These are phyloP conservation scores for Phylloporus sp. DNA, from an alignment of 768 basidiomycete genomes.

Conservation along the genomic window DNA sequence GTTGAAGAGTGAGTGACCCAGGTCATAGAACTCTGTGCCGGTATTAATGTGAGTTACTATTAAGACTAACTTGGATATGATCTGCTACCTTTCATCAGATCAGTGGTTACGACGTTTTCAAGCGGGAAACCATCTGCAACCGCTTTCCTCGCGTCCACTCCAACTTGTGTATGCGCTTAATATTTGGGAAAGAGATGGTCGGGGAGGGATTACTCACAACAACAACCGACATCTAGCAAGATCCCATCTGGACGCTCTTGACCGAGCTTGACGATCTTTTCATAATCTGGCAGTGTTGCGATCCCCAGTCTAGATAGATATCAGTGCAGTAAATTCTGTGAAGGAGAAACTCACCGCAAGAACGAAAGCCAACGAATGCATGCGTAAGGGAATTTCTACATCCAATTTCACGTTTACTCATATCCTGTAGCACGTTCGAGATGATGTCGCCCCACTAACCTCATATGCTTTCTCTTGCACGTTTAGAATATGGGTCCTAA, in stretches of 20 bases:
- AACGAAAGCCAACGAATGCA: slow-evolving; percentile 28
- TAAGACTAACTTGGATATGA: too few species aligned
- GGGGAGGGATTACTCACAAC: slow-evolving; percentile 32
- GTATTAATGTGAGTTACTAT: neutral
- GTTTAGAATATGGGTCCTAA: slow-evolving; percentile 29
- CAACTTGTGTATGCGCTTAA: slow-evolving; percentile 10
- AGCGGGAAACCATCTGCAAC: slow-evolving; percentile 42
- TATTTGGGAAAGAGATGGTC: neutral
- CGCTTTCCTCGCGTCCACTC: slow-evolving; percentile 37
- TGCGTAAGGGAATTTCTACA: slow-evolving; percentile 25
- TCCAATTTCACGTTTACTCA: neutral
- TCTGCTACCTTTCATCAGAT: slow-evolving; percentile 36
- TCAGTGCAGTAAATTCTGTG: neutral
- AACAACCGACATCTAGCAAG: slow-evolving; percentile 45
- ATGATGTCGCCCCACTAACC: slow-evolving; percentile 8
- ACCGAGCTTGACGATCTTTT: slow-evolving; percentile 33
- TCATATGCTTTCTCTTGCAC: slow-evolving; percentile 31
- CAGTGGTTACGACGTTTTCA: slow-evolving; percentile 37
- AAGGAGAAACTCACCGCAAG: slow-evolving; percentile 10
- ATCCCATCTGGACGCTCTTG: slow-evolving; percentile 34
- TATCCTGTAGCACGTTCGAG: neutral
- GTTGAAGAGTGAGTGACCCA: slow-evolving; percentile 60
- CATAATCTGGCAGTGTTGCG: slow-evolving; percentile 14
- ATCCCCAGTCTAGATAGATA: slow-evolving; percentile 9
- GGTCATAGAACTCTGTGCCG: slow-evolving; percentile 54